Evolutionary conservation across 805 yeast genomes (phyloP).

Genomic region (Brettanomyces custersianus): DNA sequence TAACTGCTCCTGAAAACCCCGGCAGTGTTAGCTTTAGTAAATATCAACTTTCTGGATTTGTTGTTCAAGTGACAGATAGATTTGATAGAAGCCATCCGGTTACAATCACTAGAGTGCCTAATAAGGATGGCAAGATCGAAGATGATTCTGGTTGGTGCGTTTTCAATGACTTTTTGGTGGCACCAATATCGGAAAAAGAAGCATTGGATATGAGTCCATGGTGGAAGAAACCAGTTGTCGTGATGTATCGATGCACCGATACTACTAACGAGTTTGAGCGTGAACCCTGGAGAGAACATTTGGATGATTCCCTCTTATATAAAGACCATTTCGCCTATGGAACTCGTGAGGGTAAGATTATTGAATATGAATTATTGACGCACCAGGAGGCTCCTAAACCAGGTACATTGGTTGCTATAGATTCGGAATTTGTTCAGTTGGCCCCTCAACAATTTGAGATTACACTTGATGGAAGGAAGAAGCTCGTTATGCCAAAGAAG

Average conservation of each 20-base stretch:
- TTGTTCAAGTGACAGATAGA: slow-evolving; percentile 54
- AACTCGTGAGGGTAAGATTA: slow-evolving; percentile 44
- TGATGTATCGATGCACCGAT: slow-evolving; percentile 51
- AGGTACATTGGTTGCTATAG: slow-evolving; percentile 82
- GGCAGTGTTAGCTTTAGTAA: slow-evolving; percentile 19
- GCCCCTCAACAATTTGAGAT: slow-evolving; percentile 75
- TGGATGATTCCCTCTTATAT: slow-evolving; percentile 61
- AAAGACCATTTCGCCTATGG: slow-evolving; percentile 68
- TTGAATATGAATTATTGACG: slow-evolving; percentile 64
- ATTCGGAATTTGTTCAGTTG: slow-evolving; percentile 89
- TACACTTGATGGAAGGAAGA: slow-evolving; percentile 59
- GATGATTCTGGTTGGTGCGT: slow-evolving; percentile 55
- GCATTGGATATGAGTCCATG: slow-evolving; percentile 60
- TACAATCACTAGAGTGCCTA: slow-evolving; percentile 41
- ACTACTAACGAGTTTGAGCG: slow-evolving; percentile 33
- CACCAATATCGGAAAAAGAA: slow-evolving; percentile 64
- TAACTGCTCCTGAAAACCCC: slow-evolving; percentile 16
- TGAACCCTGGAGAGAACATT: slow-evolving; percentile 39
- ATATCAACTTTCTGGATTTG: slow-evolving; percentile 61
- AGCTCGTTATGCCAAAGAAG: slow-evolving; percentile 63
- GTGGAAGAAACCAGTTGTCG: slow-evolving; percentile 80
- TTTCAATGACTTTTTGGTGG: slow-evolving; percentile 87
- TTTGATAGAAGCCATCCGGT: slow-evolving; percentile 52
- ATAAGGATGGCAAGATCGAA: slow-evolving; percentile 7
- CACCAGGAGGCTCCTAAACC: slow-evolving; percentile 60